Evolutionary conservation across 2,329 filamentous ascomycete species (phyloP), one percentile per base, ranked within the genome.

Genomic region (Claviceps purpurea): DNA sequence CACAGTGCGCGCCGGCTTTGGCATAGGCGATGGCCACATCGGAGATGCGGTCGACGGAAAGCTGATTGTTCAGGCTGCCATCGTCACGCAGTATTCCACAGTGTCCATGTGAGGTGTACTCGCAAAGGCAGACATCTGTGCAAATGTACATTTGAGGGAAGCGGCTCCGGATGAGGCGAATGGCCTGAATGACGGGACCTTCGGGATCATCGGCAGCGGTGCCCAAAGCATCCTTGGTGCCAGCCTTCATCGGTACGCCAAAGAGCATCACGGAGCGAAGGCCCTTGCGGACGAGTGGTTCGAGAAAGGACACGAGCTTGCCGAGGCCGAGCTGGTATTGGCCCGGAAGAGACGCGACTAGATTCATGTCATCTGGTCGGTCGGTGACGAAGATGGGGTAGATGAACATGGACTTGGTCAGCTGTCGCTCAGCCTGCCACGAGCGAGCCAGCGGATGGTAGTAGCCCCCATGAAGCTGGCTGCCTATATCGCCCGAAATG

Each of bases 11-110:
- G 53, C 93, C 93, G 16, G 93, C 93, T 62, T 85, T 78, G n/a
- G 93, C 93, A 65, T 98, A 98, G 38, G 91, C 88, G 57, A 97
- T 77, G n/a, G 93, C 91, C n/a, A 97, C 91, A 66, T 97, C 90
- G 3, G 87, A 91, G 60, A 98, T 90, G 56, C 93, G 85, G 64
- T 97, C 91, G 8, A 97, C 89, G 3, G 89, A 95, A 47, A 95
- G 79, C 57, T 84, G 81, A 65, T 98, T 97, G 77, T 97, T 95
- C 55, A 98, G 77, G 56, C 82, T 86, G 56, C 89, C 89, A 65
- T 98, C 93, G 59, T 96, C 89, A 53, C 89, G 82, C 46, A 98
- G 77, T 60, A 98, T 96, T 50, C 93, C 93, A 65, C 93, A 98
- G 73, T 98, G 93, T 45, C 93, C 93, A 68, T 98, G 93, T 6